Evolutionary conservation across 1,284 basidiomycete genomes (phyloP), one percentile per base, ranked within the genome.

Genomic region (Ustilago esculenta): DNA sequence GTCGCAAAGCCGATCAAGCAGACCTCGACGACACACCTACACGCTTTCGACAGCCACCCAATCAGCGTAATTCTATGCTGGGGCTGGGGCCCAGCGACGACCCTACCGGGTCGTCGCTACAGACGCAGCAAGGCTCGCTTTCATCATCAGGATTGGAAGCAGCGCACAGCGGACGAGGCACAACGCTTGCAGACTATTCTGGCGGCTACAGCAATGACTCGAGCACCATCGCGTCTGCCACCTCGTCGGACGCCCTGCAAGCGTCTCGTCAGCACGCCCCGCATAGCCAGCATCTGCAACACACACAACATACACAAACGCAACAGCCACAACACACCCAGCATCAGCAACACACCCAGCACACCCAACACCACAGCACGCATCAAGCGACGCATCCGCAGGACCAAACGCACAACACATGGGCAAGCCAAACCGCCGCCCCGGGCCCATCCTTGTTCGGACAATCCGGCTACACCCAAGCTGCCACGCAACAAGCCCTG

Each of bases 21-120:
- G 60, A 70, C 12, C 42, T 70, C 23, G 66, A 69, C 27, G 67
- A 70, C 29, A 64, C 67, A 12, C 67, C 67, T 2, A 53, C 67
- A 21, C 60, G 67, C 0, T 70, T 70, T 42, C 45, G 67, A 4
- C 55, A 56, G 30, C 32, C 67, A 17, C 67, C 67, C 6, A 55
- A 46, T 11, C 60, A 64, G 42, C 55, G 60, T 36, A 48, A 47
- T 17, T 58, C 57, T n/a, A 59, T 64, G 48, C 45, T 60, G 5
- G 60, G 59, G 15, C 20, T 41, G 1, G 48, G 55, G 14, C 59
- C 55, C 18, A 42, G 27, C 11, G 59, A 58, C n/a, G 59, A 59
- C 14, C 24, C 55, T 21, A 39, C 25, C 18, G 25, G 41, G 1
- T 63, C 55, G n/a, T 63, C 66, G 12, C 29, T 64, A 41, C 59